Base-by-base conservation (phyloP, 495 filamentous ascomycete species). In the Aspergillus conjunctus region DNA sequence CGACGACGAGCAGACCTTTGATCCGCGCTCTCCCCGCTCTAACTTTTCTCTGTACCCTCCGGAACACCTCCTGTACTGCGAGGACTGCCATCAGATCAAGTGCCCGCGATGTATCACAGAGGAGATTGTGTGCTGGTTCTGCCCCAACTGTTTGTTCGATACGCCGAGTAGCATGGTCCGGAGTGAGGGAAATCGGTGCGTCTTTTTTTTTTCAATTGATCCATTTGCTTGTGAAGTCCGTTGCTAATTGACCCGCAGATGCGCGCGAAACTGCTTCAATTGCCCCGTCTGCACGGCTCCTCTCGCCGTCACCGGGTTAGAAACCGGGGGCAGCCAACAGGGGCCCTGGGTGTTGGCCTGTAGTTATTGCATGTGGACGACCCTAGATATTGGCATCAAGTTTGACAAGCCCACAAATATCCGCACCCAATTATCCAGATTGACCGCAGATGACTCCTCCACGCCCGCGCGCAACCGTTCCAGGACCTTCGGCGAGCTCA, bases 141-240 rank as follows among this genome's bases (percentile, higher is more conserved):
- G 94, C 70, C 94, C 94, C n/a, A 92, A 83, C 71, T 98, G 94
- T 73, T 73, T 98, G 57, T 97, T 98, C 66, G 94, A 98, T 75
- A 92, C 94, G 34, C 91, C 93, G 10, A 93, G 88, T 69, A 92
- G 88, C 67, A 89, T 88, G 71, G 84, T 98, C 32, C 92, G 91
- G 76, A 89, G 84, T 64, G 95, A 98, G 67, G 93, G 92, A 12
- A 96, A 96, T 71, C 85, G 93, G 93, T 96, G 81, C 50, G 86
- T 75, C 15, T 39, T 43, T 37, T 26, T 44, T 32, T 46, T 60
- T 10, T 17, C 20, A 10, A 44, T 18, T 33, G 59, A 18, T 26
- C 20, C 10, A 54, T 56, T 39, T 31, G 21, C 6, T 43, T 43
- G 26, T 26, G 2, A 26, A 26, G 26, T 26, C 26, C 26, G 26